phyloP scores from a whole-genome alignment of 352 stramenopile species.

The Globisporangium okanoganense region DNA sequence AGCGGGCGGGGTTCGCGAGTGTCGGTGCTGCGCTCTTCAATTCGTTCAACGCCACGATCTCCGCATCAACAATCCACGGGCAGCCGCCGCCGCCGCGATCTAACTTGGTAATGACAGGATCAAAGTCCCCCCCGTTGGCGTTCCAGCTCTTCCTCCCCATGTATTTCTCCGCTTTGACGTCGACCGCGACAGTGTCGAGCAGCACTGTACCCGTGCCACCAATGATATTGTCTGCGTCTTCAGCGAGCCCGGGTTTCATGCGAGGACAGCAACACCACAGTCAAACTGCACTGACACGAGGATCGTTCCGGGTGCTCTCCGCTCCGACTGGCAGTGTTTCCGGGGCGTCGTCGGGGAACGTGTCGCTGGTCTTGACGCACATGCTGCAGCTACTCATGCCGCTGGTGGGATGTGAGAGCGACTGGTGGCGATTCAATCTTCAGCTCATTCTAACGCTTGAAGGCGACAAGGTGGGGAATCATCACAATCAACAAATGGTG shows the following conservation, averaged over 20 bases:
- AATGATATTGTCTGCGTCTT: not conserved
- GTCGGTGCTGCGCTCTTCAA: conserved; percentile 41
- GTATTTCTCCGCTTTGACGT: conserved; percentile 11
- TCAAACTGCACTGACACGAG: not conserved
- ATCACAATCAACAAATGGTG: not conserved
- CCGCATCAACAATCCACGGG: no score
- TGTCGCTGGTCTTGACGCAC: conserved; percentile 16
- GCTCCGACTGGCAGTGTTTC: not conserved
- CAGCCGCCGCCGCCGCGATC: no score
- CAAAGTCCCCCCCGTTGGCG: conserved; percentile 18
- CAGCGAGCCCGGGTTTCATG: not conserved
- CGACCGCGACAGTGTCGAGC: not conserved
- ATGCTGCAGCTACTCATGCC: conserved; percentile 17
- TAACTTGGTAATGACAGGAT: not conserved
- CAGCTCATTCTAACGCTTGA: conserved; percentile 10
- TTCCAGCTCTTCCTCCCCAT: conserved; percentile 34
- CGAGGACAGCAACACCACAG: not conserved
- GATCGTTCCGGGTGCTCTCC: not conserved
- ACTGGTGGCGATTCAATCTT: conserved; percentile 31
- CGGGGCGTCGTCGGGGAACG: conserved; percentile 11
- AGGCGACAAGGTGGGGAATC: not conserved
- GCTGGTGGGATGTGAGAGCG: conserved; percentile 11
- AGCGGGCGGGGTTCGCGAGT: conserved; percentile 19
- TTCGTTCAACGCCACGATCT: conserved; percentile 25
- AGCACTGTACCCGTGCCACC: not conserved